Base-by-base conservation (phyloP, 164 flowering plant genomes). In the Umbellularia californica region DNA sequence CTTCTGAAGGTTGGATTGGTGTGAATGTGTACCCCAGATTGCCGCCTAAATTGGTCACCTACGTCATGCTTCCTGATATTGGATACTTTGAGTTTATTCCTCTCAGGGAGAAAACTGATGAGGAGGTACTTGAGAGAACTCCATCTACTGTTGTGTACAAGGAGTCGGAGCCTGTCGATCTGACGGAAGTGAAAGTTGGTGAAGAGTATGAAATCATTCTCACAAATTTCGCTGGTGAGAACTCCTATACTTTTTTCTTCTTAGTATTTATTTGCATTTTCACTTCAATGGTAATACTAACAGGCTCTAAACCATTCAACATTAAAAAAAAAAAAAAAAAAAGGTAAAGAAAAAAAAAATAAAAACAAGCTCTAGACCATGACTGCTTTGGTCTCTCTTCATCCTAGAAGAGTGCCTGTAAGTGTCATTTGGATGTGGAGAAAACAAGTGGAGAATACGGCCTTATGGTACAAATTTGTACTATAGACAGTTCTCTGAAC, bases 1-100 rank as follows among this genome's bases (percentile, higher is more conserved):
- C 98, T 65, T 92, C 99, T 0, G 99, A 95, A 79, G 98, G 98
- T 20, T 93, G 99, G 99, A 82, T 95, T 74, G 98, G 85, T 3
- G 97, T 88, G 22, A 95, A 95, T 86, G 87, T 91, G 25, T 87
- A 90, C 76, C 96, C 99, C 1, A 82, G 72, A 52, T 74, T 83
- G 73, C 89, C 97, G 3, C 97, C 97, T 5, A 97, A 95, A 65
- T 64, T 50, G 50, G 92, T 85, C 14, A 88, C 91, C 28, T 95
- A 78, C 77, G 91, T 87, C 15, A 94, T 95, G 72, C 89, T 91
- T 74, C 99, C 99, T 1, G 83, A 92, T 78, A 86, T 92, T 69
- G 98, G 94, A 0, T 95, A 87, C 77, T 95, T 92, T 50, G 99
- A 95, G 55, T 95, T 95, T 72, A 87, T 93, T 24, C 95, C 97